phyloP scores from a whole-genome alignment of 192 early-diverging fungal genomes.

The Obelidium mucronatum region DNA sequence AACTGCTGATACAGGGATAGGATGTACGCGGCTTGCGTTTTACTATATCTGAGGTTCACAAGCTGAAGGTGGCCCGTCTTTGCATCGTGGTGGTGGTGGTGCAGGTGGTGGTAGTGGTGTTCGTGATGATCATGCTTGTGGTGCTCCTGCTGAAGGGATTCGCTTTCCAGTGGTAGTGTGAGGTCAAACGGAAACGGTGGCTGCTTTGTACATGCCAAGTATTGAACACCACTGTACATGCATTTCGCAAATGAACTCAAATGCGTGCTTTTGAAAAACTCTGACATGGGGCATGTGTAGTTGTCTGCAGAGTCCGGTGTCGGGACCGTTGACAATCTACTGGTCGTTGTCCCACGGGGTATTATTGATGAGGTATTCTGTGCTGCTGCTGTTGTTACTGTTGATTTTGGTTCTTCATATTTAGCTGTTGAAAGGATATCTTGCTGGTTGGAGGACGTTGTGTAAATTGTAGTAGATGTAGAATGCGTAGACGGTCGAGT shows the following conservation, averaged over 20 bases:
- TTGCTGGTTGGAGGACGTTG: not conserved
- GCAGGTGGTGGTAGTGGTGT: not conserved
- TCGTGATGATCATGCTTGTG: not conserved
- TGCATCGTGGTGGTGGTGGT: not conserved
- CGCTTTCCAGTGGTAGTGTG: not conserved
- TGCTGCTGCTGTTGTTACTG: too few species aligned
- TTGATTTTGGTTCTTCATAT: too few species aligned
- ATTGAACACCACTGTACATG: slow-evolving; percentile 6
- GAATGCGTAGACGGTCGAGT: not conserved
- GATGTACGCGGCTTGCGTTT: slow-evolving; percentile 5
- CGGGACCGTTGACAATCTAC: not conserved
- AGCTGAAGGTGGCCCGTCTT: not conserved
- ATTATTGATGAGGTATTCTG: too few species aligned
- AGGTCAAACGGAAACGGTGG: slow-evolving; percentile 29
- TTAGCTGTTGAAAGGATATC: too few species aligned
- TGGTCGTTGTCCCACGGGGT: too few species aligned
- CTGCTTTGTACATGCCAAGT: slow-evolving; percentile 4
- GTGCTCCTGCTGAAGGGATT: not conserved
- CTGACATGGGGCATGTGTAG: slow-evolving; percentile 14
- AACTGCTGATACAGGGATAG: not conserved
- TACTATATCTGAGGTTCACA: too few species aligned
- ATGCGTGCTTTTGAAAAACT: slow-evolving; percentile 29
- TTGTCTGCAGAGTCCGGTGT: slow-evolving; percentile 2
- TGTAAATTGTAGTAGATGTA: too few species aligned
- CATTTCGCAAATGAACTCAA: slow-evolving; percentile 6